Percentiles rank a stretch among this genome's conserved stretches.
Evolutionary conservation across 2,329 filamentous ascomycete genomes (phyloP).

Genomic region (Ophiocordyceps unilateralis): DNA sequence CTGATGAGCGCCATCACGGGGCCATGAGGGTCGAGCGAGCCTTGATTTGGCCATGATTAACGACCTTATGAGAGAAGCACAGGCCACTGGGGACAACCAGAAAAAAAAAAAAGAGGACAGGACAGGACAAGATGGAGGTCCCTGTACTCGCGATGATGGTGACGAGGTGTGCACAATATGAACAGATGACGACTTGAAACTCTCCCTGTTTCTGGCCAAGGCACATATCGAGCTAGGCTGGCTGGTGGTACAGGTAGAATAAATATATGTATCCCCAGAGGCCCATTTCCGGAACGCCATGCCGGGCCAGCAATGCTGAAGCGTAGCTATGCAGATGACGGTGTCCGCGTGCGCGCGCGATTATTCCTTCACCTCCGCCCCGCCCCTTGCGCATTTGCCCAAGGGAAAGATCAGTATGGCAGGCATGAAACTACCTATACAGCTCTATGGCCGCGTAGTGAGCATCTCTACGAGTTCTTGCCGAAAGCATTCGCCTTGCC

Average conservation of each 20-base stretch:
- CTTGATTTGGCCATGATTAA: not conserved
- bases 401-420: too few species aligned
- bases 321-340: conserved; percentile 16
- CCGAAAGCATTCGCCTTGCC: conserved; percentile 45
- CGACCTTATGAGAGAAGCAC: not conserved
- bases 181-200: not conserved
- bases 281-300: conserved; percentile 23
- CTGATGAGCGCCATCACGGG: conserved; percentile 45
- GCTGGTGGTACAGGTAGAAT: conserved; percentile 18
- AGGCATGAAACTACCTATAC: too few species aligned
- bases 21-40: not conserved
- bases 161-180: too few species aligned
- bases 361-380: not conserved
- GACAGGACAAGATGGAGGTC: too few species aligned
- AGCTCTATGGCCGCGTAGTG: too few species aligned
- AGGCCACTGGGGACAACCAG: too few species aligned
- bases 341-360: not conserved
- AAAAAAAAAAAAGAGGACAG: too few species aligned
- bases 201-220: too few species aligned
- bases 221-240: conserved; percentile 13
- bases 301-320: conserved; percentile 8
- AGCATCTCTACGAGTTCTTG: conserved; percentile 1
- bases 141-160: too few species aligned
- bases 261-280: conserved; percentile 9
- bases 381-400: too few species aligned